A percentile compares a stretch with the other conserved stretches of the same genome.
phyloP scores from a whole-genome alignment of 73 alveolate species.

The Paramecium primaurelia region DNA sequence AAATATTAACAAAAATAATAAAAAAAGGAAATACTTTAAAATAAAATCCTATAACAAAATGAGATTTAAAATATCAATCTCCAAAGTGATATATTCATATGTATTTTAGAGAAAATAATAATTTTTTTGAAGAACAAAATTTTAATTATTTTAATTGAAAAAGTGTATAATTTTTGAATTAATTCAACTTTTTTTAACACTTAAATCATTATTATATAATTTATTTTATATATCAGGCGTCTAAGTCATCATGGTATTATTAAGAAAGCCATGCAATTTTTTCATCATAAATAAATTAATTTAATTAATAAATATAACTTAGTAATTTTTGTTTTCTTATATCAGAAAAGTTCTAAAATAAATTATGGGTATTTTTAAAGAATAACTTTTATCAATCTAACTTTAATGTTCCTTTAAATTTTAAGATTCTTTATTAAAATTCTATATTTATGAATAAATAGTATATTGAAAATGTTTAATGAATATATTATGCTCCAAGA shows the following conservation, averaged over 20 bases:
- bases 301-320: background rate
- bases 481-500: too few species aligned
- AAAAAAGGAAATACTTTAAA: too few species aligned
- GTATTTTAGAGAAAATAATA: too few species aligned
- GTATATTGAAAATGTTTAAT: too few species aligned
- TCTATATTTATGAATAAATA: too few species aligned
- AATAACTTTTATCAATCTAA: too few species aligned
- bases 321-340: background rate
- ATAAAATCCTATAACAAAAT: too few species aligned
- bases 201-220: background rate
- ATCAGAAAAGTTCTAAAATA: background rate
- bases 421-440: too few species aligned
- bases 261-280: slow-evolving; percentile 28
- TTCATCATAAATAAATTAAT: background rate
- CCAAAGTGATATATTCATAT: background rate
- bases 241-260: background rate
- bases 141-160: background rate
- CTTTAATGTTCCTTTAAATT: background rate
- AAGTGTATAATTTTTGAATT: background rate
- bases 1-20: too few species aligned
- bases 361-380: background rate
- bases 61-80: background rate
- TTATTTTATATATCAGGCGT: background rate
- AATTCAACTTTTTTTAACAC: background rate
- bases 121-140: background rate